Base-by-base conservation (phyloP, 2,329 filamentous ascomycete genomes). In the Neocucurbitaria cava region DNA sequence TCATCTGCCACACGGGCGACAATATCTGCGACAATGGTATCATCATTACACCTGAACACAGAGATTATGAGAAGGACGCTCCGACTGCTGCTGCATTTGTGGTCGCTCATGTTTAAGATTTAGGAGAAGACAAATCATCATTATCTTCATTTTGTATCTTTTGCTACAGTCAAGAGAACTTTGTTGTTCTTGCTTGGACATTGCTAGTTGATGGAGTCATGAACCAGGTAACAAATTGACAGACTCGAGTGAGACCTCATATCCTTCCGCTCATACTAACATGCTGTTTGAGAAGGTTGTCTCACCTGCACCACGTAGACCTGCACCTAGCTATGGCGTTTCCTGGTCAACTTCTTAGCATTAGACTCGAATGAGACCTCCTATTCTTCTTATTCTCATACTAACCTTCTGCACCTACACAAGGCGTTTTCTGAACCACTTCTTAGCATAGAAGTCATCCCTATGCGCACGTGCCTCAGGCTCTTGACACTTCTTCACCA, bases 1-100 rank as follows among this genome's bases (percentile, higher is more conserved):
- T 72, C 39, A 71, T 76, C 52, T 77, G 74, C 61, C 73, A 76
- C 44, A 45, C 50, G 2, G 68, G 70, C 10, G 75, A 76, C 43
- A 68, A 72, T 51, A 76, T 76, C 39, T 76, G 68, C 41, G 62
- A 68, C 3, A 65, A 66, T 39, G 60, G 59, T 1, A 64, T 64
- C 28, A 68, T 64, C 35, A 56, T 69, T 38, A 69, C 68, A 1
- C 20, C 65, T 20, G 39, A 56, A 45, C 68, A 71, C 52, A 47
- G 57, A 41, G 63, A 69, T 47, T 69, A 70, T 36, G 62, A 71
- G 53, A 62, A 53, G 1, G 65, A 70, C 50, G 66, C 66, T 18
- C 59, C 64, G 4, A 24, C 50, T 8, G 68, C 68, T 30, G 67
- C 64, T 23, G 59, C 50, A 0, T 71, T 70, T 35, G 66, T 70